A percentile compares a stretch with the other conserved stretches of the same genome.
Evolutionary conservation across 225 moss, liverwort and hornwort genomes (phyloP).

Genomic region (Climacium dendroides): DNA sequence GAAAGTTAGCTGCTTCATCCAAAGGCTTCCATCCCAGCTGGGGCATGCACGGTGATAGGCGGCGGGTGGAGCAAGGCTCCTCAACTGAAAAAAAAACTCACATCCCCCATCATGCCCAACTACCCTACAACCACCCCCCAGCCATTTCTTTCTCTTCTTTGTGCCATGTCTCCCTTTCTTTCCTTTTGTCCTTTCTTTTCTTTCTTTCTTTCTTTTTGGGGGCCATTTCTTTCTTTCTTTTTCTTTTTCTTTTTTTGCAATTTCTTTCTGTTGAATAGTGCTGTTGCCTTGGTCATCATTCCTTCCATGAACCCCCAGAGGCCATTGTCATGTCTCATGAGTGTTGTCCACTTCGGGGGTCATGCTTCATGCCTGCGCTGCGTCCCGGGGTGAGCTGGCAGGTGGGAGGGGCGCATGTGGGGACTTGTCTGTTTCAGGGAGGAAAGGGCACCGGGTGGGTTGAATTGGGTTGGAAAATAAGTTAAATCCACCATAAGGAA

Average conservation of each 20-base stretch:
- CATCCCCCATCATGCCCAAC: constrained; percentile 1
- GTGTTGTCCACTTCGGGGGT: background rate
- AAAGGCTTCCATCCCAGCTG: background rate
- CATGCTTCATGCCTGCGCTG: background rate
- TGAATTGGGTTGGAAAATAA: too few relatives aligned
- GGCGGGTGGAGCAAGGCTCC: background rate
- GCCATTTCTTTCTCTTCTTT: background rate
- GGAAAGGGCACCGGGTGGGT: background rate
- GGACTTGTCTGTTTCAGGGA: background rate
- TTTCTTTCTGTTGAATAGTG: background rate
- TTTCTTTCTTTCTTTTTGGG: background rate
- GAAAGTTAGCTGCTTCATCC: background rate
- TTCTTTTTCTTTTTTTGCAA: background rate
- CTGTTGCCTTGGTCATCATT: background rate
- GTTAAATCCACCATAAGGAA: too few relatives aligned
- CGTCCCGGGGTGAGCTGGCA: background rate
- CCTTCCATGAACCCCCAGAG: background rate
- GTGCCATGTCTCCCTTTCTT: background rate
- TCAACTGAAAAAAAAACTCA: background rate
- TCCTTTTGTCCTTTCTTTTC: fast-evolving
- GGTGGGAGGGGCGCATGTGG: background rate
- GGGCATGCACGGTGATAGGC: background rate
- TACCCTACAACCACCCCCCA: constrained; percentile 2
- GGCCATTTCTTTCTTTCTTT: background rate
- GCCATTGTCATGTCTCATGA: constrained; percentile 2